Evolutionary conservation across 345 rosid species (phyloP).

Genomic region (Salix udensis): DNA sequence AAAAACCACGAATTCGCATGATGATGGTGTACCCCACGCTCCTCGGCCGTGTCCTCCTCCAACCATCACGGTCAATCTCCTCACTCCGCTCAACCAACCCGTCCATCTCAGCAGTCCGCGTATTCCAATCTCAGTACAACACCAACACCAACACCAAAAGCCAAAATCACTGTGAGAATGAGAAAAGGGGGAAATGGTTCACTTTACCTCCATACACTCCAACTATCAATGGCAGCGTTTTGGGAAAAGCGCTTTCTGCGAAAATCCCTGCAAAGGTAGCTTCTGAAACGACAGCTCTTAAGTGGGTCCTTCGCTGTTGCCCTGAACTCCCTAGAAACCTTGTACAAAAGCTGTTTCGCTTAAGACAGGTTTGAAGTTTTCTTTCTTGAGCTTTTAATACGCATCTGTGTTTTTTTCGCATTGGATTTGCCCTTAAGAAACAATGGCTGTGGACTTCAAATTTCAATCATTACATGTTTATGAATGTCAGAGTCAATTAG

Average conservation of each 20-base stretch:
- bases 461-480: neutral
- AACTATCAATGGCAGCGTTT: constrained; percentile 34
- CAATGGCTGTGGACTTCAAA: neutral
- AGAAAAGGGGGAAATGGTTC: constrained; percentile 52
- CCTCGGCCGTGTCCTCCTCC: constrained; percentile 38
- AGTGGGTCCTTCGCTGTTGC: constrained; percentile 80
- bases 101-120: constrained; percentile 1
- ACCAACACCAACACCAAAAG: neutral
- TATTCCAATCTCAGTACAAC: constrained; percentile 22
- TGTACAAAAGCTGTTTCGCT: constrained; percentile 79
- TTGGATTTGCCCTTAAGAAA: neutral
- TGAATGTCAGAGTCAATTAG: too few species aligned
- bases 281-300: constrained; percentile 57
- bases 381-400: too few species aligned
- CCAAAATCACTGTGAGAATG: neutral
- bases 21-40: constrained; percentile 15
- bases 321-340: constrained; percentile 81
- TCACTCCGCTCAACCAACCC: neutral
- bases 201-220: constrained; percentile 62
- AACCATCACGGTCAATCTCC: constrained; percentile 6
- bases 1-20: neutral
- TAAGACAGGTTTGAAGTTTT: constrained; percentile 60
- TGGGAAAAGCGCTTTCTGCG: constrained; percentile 44
- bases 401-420: too few species aligned
- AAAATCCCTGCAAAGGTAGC: constrained; percentile 14